Evolutionary conservation across 768 basidiomycete genomes (phyloP).

Genomic region (Pleurotus salmoneostramineus): DNA sequence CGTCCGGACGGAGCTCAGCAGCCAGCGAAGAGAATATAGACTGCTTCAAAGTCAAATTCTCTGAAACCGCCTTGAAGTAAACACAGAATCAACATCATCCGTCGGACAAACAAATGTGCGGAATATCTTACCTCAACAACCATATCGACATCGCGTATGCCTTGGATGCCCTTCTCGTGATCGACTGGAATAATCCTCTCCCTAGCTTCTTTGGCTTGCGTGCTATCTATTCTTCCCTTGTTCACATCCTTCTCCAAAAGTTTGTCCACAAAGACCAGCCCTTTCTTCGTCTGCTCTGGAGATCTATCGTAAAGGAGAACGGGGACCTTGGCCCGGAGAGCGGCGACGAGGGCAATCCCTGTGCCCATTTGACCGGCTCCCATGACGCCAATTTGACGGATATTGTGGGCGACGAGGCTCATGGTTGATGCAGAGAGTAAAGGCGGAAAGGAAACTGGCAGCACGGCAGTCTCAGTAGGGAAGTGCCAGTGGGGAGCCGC

Average conservation of each 20-base stretch:
- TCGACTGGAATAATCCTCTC: slow-evolving; percentile 61
- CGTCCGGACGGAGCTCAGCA: slow-evolving; percentile 59
- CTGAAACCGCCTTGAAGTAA: slow-evolving; percentile 71
- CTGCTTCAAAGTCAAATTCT: slow-evolving; percentile 75
- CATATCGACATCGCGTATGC: slow-evolving; percentile 80
- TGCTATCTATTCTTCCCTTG: slow-evolving; percentile 70
- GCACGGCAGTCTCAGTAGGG: no score
- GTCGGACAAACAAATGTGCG: background rate
- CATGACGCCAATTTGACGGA: slow-evolving; percentile 72
- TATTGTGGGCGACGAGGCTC: slow-evolving; percentile 53
- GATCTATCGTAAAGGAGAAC: slow-evolving; percentile 86
- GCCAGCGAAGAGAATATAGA: slow-evolving; percentile 71
- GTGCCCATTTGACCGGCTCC: slow-evolving; percentile 86
- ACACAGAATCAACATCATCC: background rate
- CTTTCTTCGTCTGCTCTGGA: slow-evolving; percentile 65
- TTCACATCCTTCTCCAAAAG: slow-evolving; percentile 85
- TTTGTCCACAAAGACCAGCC: slow-evolving; percentile 71
- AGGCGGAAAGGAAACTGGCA: slow-evolving; percentile 5
- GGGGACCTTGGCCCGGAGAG: slow-evolving; percentile 80
- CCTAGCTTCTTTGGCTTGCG: slow-evolving; percentile 71
- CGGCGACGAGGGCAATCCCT: slow-evolving; percentile 87
- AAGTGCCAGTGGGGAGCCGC: no score
- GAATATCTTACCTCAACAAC: slow-evolving; percentile 72
- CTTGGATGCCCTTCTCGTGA: slow-evolving; percentile 43
- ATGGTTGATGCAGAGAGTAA: background rate